A percentile compares a stretch with the other conserved stretches of the same genome.
phyloP scores from a whole-genome alignment of 2,329 filamentous ascomycete genomes.

The Mollisia scopiformis region DNA sequence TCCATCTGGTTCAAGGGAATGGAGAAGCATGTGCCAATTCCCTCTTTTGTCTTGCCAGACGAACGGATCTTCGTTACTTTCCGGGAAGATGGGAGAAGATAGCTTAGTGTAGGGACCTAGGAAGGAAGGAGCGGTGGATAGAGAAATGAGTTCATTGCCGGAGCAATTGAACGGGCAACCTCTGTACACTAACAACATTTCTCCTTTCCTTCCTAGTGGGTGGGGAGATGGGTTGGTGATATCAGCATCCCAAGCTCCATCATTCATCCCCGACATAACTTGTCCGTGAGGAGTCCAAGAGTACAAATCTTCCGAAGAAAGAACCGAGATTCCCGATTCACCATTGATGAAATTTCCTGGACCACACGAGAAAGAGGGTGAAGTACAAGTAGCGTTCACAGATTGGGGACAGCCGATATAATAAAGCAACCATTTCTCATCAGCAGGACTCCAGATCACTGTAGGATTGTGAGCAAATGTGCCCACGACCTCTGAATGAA shows the following conservation, averaged over 20 bases:
- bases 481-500: constrained; percentile 42
- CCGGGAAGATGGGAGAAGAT: background rate
- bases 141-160: constrained; percentile 6
- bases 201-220: constrained; percentile 23
- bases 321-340: constrained; percentile 8
- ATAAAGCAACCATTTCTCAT: constrained; percentile 47
- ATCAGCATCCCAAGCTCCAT: background rate
- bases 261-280: background rate
- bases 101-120: constrained; percentile 2
- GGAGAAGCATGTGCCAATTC: constrained; percentile 39
- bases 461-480: constrained; percentile 52
- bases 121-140: background rate
- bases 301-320: constrained; percentile 11
- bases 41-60: constrained; percentile 41
- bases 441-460: constrained; percentile 46
- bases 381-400: constrained; percentile 4
- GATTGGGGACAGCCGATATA: constrained; percentile 43
- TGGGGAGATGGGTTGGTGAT: constrained; percentile 46
- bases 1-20: constrained; percentile 38
- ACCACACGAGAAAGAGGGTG: constrained; percentile 28
- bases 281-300: constrained; percentile 14
- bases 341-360: constrained; percentile 14
- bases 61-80: constrained; percentile 38
- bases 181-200: constrained; percentile 37
- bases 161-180: constrained; percentile 9